Conservation (phyloP, 1,284 basidiomycete genomes). For the Testicularia cyperi region DNA sequence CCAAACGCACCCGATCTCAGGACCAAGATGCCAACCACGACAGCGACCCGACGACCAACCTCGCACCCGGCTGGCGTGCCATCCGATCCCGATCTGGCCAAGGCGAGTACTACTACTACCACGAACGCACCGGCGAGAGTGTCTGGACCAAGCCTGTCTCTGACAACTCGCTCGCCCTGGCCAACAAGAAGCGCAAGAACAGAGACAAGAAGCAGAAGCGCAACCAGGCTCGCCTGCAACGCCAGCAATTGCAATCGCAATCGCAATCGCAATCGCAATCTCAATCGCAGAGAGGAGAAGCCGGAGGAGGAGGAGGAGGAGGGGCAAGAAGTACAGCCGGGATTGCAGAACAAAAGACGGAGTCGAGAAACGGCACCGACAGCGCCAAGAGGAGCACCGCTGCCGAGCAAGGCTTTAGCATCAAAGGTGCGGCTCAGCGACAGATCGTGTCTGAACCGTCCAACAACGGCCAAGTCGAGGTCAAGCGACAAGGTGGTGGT, state of each 20-base stretch:
- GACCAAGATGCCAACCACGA: too few relatives aligned
- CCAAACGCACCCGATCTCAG: too few relatives aligned
- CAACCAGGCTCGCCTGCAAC: too few relatives aligned
- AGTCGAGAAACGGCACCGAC: too few relatives aligned
- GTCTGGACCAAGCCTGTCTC: constrained; percentile 26
- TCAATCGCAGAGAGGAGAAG: neutral
- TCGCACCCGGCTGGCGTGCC: constrained; percentile 18
- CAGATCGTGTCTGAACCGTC: too few relatives aligned
- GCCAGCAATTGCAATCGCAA: too few relatives aligned
- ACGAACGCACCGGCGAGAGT: constrained; percentile 30
- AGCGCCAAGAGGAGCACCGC: too few relatives aligned
- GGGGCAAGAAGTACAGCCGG: too few relatives aligned
- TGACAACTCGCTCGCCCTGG: too few relatives aligned
- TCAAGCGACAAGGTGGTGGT: too few relatives aligned
- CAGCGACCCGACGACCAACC: neutral
- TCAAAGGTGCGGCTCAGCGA: constrained; percentile 31
- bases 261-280: constrained; percentile 1
- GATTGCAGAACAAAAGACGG: too few relatives aligned
- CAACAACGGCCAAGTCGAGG: too few relatives aligned
- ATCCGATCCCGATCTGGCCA: constrained; percentile 18
- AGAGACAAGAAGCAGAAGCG: constrained; percentile 5
- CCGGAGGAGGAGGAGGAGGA: constrained; percentile 4
- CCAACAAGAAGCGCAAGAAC: constrained; percentile 19
- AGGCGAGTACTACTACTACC: constrained; percentile 37
- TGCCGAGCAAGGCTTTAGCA: constrained; percentile 18